phyloP scores from a whole-genome alignment of 2,329 filamentous ascomycete species.

The Fusarium sp. region DNA sequence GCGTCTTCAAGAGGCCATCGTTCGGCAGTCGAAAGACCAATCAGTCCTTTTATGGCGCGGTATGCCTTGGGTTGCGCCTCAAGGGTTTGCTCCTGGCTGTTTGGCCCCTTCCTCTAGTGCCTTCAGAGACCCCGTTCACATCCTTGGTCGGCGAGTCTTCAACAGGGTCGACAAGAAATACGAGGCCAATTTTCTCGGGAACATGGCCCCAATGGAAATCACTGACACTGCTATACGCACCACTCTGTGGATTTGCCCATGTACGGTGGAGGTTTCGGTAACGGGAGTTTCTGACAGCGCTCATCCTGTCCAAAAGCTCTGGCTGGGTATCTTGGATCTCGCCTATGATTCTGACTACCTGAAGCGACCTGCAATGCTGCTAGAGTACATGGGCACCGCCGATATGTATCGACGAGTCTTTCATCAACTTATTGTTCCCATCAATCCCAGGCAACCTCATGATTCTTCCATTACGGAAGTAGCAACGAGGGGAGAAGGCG shows the following conservation, averaged over 20 bases:
- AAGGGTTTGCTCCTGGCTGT: conserved; percentile 26
- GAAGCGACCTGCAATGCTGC: conserved; percentile 36
- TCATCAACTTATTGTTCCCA: conserved; percentile 26
- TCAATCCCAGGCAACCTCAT: conserved; percentile 26
- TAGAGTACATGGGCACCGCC: conserved; percentile 33
- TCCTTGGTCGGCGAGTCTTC: conserved; percentile 38
- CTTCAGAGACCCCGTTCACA: conserved; percentile 30
- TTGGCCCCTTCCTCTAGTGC: conserved; percentile 22
- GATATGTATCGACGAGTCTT: conserved; percentile 39
- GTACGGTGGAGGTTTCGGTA: conserved; percentile 1
- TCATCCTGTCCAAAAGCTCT: conserved; percentile 10
- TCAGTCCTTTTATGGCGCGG: conserved; percentile 40
- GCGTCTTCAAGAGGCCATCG: conserved; percentile 43
- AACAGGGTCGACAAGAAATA: conserved; percentile 27
- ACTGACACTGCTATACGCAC: conserved; percentile 37
- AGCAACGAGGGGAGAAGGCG: not conserved
- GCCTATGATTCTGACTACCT: conserved; percentile 40
- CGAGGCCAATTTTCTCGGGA: conserved; percentile 36
- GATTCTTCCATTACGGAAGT: not conserved
- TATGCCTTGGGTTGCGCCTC: not conserved
- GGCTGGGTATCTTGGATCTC: conserved; percentile 41
- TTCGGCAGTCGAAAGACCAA: conserved; percentile 42
- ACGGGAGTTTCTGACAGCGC: not conserved
- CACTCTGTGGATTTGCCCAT: conserved; percentile 41
- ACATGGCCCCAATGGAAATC: conserved; percentile 36